These are phyloP conservation scores for Chaetomidium leptoderma DNA, from an alignment of 495 filamentous ascomycete genomes.

Conservation along the genomic window DNA sequence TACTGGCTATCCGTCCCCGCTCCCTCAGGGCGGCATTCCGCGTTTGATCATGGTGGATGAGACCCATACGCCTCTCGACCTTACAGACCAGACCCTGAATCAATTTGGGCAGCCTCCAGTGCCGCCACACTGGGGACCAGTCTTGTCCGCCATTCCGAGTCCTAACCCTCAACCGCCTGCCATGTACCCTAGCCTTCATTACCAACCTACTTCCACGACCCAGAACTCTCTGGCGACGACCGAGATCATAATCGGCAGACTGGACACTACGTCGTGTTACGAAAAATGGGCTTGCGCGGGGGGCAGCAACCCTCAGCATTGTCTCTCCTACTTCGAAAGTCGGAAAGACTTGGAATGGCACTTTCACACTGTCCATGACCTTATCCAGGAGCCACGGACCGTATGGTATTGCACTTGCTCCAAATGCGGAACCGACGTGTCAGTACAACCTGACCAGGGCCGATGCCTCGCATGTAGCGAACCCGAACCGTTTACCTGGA, in stretches of 20 bases:
- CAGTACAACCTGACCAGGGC: not conserved
- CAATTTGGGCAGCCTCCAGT: no score
- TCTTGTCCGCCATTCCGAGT: not conserved
- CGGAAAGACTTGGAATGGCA: no score
- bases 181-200: not conserved
- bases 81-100: no score
- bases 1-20: not conserved
- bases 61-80: conserved; percentile 1
- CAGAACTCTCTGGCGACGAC: not conserved
- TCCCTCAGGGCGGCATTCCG: not conserved
- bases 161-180: not conserved
- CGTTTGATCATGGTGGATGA: not conserved
- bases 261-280: not conserved
- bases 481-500: not conserved
- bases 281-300: conserved; percentile 15
- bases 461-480: not conserved
- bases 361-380: no score
- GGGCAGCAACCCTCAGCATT: conserved; percentile 9
- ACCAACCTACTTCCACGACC: not conserved
- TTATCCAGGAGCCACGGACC: no score
- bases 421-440: not conserved
- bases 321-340: no score
- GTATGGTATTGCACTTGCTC: no score
- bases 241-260: conserved; percentile 10
- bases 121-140: not conserved